These are phyloP conservation scores for Phellopilus nigrolimitatus DNA, from an alignment of 1,284 basidiomycete genomes.

Conservation along the genomic window DNA sequence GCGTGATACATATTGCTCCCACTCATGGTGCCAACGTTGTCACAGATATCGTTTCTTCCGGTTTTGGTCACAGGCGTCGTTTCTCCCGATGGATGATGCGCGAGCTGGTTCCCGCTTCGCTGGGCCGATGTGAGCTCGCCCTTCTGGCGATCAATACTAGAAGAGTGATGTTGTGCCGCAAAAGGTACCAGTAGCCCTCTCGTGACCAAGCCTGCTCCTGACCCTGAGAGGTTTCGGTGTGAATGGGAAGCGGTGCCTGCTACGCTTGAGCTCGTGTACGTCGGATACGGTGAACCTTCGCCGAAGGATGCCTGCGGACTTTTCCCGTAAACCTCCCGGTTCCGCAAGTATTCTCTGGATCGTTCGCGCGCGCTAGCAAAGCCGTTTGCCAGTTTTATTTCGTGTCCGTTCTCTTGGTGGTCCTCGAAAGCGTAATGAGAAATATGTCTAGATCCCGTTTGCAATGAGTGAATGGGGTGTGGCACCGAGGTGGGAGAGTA, in stretches of 20 bases:
- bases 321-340: neutral
- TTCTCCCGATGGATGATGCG: neutral
- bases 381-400: neutral
- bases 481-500: neutral
- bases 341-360: neutral
- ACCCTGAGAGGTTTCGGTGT: neutral
- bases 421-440: neutral
- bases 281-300: neutral
- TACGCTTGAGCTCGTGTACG: neutral
- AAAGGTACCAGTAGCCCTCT: slow-evolving; percentile 1
- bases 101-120: neutral
- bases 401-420: slow-evolving; percentile 3
- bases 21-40: slow-evolving; percentile 2
- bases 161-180: neutral
- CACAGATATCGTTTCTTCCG: neutral
- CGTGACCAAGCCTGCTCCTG: neutral
- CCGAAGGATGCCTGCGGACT: neutral
- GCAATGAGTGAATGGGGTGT: no score
- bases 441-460: slow-evolving; percentile 1
- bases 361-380: neutral
- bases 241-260: neutral
- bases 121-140: neutral
- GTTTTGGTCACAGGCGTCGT: neutral
- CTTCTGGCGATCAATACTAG: slow-evolving; percentile 3
- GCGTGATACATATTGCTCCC: slow-evolving; percentile 5